Base-by-base conservation (phyloP, 805 yeast species). In the Blastobotrys peoriensis region DNA sequence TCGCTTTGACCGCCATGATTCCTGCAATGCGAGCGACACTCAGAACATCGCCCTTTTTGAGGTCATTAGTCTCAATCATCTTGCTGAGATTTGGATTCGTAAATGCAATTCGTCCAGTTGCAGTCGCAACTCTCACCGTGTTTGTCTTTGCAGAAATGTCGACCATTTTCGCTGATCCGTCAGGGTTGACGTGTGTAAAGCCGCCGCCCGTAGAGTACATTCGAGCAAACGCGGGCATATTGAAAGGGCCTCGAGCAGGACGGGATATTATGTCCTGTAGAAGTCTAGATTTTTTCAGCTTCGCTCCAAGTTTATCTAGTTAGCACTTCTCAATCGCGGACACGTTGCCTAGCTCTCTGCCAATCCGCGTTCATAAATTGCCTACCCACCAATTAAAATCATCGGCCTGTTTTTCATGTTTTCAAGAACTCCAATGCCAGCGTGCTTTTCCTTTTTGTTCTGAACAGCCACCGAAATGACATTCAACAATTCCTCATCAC, bases 351-450 rank as follows among this genome's bases (percentile, higher is more conserved):
- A n/a, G n/a, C n/a, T n/a, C n/a, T n/a, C n/a, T n/a, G n/a, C n/a
- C n/a, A n/a, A n/a, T n/a, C n/a, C n/a, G n/a, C n/a, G n/a, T n/a
- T n/a, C n/a, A n/a, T n/a, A n/a, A n/a, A n/a, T n/a, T 25, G 8
- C 30, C 55, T 52, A 75, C 60, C 80, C 80, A 50, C 80, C 80
- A 45, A 75, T 75, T 48, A 75, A 55, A 34, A 75, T 73, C 80
- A 75, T 75, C 5, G 80, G 79, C 44, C 80, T 56, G 55, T 75
- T 75, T 35, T 74, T 70, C 61, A 67, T 54, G 23, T 64, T 64
- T 39, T 70, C 71, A 38, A 75, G 60, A 38, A 66, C 71, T 25
- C 68, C 75, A 41, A 74, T 51, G 2, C 74, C 79, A 2, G 79
- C 79, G 58, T 75, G 80, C 50, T 71, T 69, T 44, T 65, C 74